These are phyloP conservation scores for Paecilomyces formosus DNA, from an alignment of 2,329 filamentous ascomycete species.

Conservation along the genomic window DNA sequence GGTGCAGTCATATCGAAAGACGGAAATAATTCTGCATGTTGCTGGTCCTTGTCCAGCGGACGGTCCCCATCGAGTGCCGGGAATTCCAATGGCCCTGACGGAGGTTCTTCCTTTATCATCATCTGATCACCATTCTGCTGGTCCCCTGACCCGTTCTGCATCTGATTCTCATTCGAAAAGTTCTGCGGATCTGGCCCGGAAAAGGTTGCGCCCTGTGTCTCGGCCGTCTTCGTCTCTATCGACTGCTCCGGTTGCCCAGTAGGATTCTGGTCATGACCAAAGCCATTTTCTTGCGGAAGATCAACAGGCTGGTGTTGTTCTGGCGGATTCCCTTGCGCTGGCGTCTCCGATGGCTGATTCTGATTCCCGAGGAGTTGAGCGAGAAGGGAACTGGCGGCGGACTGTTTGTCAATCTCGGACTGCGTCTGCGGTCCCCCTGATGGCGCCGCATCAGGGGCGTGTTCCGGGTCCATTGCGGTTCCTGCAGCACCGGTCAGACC, in stretches of 20 bases:
- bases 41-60: conserved; percentile 20
- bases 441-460: conserved; percentile 12
- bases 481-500: conserved; percentile 12
- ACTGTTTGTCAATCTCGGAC: conserved; percentile 28
- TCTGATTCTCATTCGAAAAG: not conserved
- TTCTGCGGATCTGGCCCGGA: not conserved
- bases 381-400: conserved; percentile 33
- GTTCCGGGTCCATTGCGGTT: conserved; percentile 24
- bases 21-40: conserved; percentile 26
- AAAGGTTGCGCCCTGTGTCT: not conserved
- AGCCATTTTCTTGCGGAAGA: conserved; percentile 5
- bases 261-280: conserved; percentile 1
- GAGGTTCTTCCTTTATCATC: not conserved
- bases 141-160: not conserved
- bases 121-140: not conserved
- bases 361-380: conserved; percentile 34
- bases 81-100: conserved; percentile 13
- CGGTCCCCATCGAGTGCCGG: conserved; percentile 26
- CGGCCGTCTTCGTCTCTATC: not conserved
- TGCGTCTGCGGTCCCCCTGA: conserved; percentile 18
- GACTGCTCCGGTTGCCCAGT: conserved; percentile 2
- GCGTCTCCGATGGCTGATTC: conserved; percentile 14
- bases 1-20: conserved; percentile 25
- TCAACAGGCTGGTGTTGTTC: conserved; percentile 1
- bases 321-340: conserved; percentile 10